Conservation (phyloP, 306 rosid species). For the Mucuna pruriens region DNA sequence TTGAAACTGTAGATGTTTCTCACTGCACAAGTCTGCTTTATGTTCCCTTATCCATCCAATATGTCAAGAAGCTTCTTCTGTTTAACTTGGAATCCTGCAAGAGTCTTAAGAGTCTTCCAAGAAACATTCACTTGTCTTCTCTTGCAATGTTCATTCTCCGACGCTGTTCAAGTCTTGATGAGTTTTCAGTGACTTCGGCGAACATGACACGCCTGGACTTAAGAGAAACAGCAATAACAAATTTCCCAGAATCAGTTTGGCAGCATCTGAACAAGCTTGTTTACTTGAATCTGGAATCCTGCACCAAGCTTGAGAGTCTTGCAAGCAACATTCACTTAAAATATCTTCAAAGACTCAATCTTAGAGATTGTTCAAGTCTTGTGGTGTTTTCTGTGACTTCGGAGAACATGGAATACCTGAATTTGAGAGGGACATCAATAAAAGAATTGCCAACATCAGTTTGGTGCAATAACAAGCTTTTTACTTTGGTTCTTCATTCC, state of each 20-base stretch:
- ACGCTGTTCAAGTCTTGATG: slow-evolving; percentile 14
- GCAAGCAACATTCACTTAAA: slow-evolving; percentile 19
- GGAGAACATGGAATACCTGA: slow-evolving; percentile 34
- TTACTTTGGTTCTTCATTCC: slow-evolving; percentile 37
- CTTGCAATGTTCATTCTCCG: slow-evolving; percentile 11
- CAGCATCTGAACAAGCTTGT: slow-evolving; percentile 29
- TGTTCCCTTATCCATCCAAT: slow-evolving; percentile 23
- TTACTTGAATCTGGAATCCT: slow-evolving; percentile 40
- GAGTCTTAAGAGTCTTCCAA: slow-evolving; percentile 20
- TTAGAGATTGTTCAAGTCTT: slow-evolving; percentile 34
- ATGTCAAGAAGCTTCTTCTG: slow-evolving; percentile 22
- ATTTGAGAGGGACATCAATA: slow-evolving; percentile 37
- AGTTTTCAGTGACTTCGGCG: slow-evolving; percentile 20
- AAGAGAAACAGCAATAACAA: neutral
- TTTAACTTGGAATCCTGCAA: slow-evolving; percentile 20
- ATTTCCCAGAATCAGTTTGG: slow-evolving; percentile 24
- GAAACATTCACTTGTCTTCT: slow-evolving; percentile 19
- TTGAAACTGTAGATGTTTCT: slow-evolving; percentile 23
- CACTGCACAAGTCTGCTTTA: neutral
- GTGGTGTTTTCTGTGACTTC: slow-evolving; percentile 32
- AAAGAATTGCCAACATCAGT: slow-evolving; percentile 26
- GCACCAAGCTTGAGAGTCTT: slow-evolving; percentile 17
- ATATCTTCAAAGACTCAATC: slow-evolving; percentile 29
- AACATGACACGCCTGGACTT: slow-evolving; percentile 18
- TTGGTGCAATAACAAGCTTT: slow-evolving; percentile 37